Conservation (phyloP, 306 rosid genomes). For the Acacia confusa region DNA sequence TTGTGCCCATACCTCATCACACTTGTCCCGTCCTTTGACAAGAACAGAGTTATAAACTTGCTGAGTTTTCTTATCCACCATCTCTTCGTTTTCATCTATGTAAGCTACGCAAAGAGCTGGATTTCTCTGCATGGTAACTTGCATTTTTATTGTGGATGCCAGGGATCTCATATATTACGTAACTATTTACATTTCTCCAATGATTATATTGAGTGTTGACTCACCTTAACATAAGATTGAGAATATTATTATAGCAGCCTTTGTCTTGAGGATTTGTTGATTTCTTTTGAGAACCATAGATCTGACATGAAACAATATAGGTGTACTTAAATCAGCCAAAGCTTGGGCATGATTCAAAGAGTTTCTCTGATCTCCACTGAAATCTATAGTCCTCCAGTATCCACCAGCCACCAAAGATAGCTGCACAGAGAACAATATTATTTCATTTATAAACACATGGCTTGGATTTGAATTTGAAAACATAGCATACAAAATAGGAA, state of each 20-base stretch:
- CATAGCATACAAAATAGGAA: no score
- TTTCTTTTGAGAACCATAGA: slow-evolving; percentile 77
- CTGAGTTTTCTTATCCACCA: slow-evolving; percentile 48
- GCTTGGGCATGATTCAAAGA: slow-evolving; percentile 62
- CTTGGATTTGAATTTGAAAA: no score
- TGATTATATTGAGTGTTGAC: slow-evolving; percentile 33
- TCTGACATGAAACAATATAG: slow-evolving; percentile 92
- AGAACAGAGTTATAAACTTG: slow-evolving; percentile 77
- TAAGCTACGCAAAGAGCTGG: slow-evolving; percentile 90
- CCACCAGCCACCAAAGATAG: no score
- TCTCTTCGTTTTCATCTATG: slow-evolving; percentile 76
- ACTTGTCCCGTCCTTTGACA: slow-evolving; percentile 90
- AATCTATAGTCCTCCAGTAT: no score
- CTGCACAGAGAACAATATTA: no score
- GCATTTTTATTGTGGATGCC: slow-evolving; percentile 27
- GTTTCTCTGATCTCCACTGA: no score
- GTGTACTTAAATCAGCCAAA: slow-evolving; percentile 91
- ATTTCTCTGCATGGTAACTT: slow-evolving; percentile 51
- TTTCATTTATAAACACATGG: no score
- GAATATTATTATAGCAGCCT: slow-evolving; percentile 65
- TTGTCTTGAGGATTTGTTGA: slow-evolving; percentile 52
- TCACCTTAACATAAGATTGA: no score
- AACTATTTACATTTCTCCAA: slow-evolving; percentile 13
- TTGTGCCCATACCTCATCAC: slow-evolving; percentile 77
- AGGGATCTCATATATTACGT: slow-evolving; percentile 17